These are phyloP conservation scores for Colletotrichum noveboracense DNA, from an alignment of 2,329 filamentous ascomycete species.

Conservation along the genomic window DNA sequence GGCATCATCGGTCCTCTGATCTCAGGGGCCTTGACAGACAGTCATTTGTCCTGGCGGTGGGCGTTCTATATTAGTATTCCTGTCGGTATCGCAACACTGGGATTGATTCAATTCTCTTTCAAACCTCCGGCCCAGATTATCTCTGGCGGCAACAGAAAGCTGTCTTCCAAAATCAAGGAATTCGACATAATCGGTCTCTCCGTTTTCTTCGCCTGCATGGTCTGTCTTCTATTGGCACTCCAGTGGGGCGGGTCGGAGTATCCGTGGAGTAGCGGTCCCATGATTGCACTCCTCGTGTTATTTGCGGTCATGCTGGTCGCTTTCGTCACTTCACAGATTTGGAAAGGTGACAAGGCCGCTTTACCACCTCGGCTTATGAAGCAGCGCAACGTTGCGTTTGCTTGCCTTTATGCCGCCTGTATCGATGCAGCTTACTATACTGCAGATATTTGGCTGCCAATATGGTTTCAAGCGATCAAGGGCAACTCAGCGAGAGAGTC, in stretches of 20 bases:
- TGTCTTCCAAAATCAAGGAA: conserved; percentile 22
- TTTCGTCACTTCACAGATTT: conserved; percentile 38
- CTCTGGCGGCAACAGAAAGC: conserved; percentile 12
- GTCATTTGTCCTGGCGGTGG: conserved; percentile 37
- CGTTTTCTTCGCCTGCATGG: conserved; percentile 24
- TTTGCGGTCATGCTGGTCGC: conserved; percentile 31
- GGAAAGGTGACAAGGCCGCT: conserved; percentile 38
- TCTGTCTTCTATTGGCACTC: conserved; percentile 50
- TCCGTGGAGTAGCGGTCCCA: conserved; percentile 34
- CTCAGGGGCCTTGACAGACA: conserved; percentile 31
- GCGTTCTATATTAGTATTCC: conserved; percentile 31
- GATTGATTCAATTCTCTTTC: conserved; percentile 32
- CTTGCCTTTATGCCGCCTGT: conserved; percentile 25
- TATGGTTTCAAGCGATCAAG: conserved; percentile 40
- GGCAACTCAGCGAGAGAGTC: conserved; percentile 33
- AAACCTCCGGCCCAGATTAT: background rate
- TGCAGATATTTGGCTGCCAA: conserved; percentile 36
- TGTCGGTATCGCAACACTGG: conserved; percentile 26
- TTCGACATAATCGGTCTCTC: conserved; percentile 27
- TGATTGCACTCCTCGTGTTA: conserved; percentile 38
- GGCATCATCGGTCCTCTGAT: conserved; percentile 27
- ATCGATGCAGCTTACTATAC: conserved; percentile 31
- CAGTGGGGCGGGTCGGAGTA: conserved; percentile 46
- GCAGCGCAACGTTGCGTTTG: conserved; percentile 28
- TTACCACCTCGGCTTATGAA: conserved; percentile 37